phyloP scores from a whole-genome alignment of 768 basidiomycete species.

The Tephrocybe rancida region DNA sequence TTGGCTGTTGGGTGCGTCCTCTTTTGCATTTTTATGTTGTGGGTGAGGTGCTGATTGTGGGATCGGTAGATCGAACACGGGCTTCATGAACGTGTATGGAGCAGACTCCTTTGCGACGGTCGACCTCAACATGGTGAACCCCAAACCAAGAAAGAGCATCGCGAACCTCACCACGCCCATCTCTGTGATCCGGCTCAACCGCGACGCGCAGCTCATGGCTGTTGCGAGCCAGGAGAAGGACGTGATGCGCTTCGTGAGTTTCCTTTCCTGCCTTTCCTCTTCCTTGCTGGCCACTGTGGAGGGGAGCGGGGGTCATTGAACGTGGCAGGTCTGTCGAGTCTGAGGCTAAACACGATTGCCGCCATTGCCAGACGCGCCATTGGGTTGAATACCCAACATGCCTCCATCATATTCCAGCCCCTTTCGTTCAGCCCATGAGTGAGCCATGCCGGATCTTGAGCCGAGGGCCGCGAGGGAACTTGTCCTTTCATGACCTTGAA shows the following conservation, averaged over 20 bases:
- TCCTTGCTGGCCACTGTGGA: too few species aligned
- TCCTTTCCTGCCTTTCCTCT: neutral
- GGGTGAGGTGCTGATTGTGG: neutral
- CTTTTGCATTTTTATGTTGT: constrained; percentile 1
- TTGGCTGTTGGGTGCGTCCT: constrained; percentile 72
- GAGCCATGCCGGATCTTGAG: too few species aligned
- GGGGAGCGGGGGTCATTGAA: too few species aligned
- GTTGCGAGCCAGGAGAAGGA: constrained; percentile 89
- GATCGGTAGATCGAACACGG: constrained; percentile 76
- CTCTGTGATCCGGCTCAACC: constrained; percentile 81
- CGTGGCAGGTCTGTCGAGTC: too few species aligned
- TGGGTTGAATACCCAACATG: too few species aligned
- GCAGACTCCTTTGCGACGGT: constrained; percentile 43
- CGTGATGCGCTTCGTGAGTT: constrained; percentile 80
- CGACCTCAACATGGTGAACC: constrained; percentile 20
- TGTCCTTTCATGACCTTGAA: too few species aligned
- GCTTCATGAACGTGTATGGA: constrained; percentile 90
- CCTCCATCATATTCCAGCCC: too few species aligned
- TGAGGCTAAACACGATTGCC: too few species aligned
- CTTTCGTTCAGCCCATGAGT: too few species aligned
- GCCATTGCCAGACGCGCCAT: too few species aligned
- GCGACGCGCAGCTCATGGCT: constrained; percentile 85
- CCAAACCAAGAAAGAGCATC: constrained; percentile 80
- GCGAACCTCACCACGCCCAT: constrained; percentile 89
- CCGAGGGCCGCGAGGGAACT: too few species aligned